Base-by-base conservation (phyloP, 208 protist genomes). In the Trypanosoma scelopori region DNA sequence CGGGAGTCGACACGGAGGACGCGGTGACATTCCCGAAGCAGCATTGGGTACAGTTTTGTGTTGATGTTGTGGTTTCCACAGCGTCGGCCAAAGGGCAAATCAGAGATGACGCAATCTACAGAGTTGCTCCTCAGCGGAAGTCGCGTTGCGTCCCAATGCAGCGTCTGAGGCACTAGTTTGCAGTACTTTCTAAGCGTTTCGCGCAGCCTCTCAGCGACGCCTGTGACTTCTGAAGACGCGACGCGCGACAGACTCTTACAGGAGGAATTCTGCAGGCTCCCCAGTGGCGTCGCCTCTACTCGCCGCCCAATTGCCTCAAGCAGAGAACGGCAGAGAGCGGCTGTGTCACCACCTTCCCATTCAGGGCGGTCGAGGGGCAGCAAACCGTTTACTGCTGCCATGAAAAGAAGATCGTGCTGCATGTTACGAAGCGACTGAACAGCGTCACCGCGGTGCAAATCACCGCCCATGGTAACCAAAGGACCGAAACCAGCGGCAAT, bases 11-110 rank as follows among this genome's bases (percentile, higher is more conserved):
- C 16, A 18, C 70, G 66, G 12, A 86, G 69, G 12, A 87, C 56
- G 39, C 84, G 78, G 41, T 84, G 46, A 30, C 74, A 81, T 66
- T 87, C 79, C 2, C 55, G 55, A 30, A 91, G 39, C 15, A 87
- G 62, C 11, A 42, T 43, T 15, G 80, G 80, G 60, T 91, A 91
- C 1, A 91, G 68, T 4, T 60, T 49, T 16, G 27, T 22, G 55
- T 91, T 91, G 16, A 51, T 58, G 23, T 52, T 42, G 71, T 91
- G 84, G 16, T 41, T 85, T 32, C 78, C 84, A 63, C 84, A 91
- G 5, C 81, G 74, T 16, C 73, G 55, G 6, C 84, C 84, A 72
- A 91, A 91, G 0, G 84, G 84, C 67, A 91, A 72, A 52, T 91
- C 84, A 13, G 81, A 85, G 1, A 91, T 49, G 2, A 91, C 60